phyloP scores from a whole-genome alignment of 352 stramenopile genomes.

The Vaucheria bursata region DNA sequence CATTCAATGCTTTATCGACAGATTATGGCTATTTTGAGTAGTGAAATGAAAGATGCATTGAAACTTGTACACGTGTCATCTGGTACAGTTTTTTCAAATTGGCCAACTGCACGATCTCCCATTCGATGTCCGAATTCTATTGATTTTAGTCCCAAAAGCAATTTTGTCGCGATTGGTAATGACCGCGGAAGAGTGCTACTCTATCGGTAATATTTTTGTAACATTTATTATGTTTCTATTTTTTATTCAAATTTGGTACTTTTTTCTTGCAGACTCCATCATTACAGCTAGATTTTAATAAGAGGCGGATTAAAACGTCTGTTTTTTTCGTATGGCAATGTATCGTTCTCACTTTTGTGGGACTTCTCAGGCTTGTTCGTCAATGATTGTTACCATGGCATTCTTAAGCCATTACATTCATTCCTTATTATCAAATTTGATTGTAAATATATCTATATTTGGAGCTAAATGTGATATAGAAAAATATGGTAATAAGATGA shows the following conservation, averaged over 20 bases:
- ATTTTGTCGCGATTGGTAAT: constrained; percentile 87
- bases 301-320: too few relatives aligned
- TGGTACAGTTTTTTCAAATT: constrained; percentile 92
- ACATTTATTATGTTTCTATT: not conserved
- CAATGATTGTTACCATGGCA: too few relatives aligned
- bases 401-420: too few relatives aligned
- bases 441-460: too few relatives aligned
- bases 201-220: constrained; percentile 59
- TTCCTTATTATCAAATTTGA: too few relatives aligned
- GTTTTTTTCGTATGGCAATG: too few relatives aligned
- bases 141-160: constrained; percentile 87
- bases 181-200: constrained; percentile 89
- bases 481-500: too few relatives aligned
- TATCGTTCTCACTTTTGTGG: too few relatives aligned
- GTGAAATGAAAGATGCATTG: constrained; percentile 78
- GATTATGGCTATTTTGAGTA: constrained; percentile 51
- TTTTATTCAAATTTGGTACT: not conserved
- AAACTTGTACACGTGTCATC: constrained; percentile 88
- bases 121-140: constrained; percentile 88
- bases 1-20: too few relatives aligned
- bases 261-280: not conserved
- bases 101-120: constrained; percentile 89
- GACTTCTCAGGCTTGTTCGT: too few relatives aligned
- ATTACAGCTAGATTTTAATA: too few relatives aligned
- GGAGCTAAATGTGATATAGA: too few relatives aligned